phyloP scores from a whole-genome alignment of 768 basidiomycete genomes.

The Kwoniella shandongensis region DNA sequence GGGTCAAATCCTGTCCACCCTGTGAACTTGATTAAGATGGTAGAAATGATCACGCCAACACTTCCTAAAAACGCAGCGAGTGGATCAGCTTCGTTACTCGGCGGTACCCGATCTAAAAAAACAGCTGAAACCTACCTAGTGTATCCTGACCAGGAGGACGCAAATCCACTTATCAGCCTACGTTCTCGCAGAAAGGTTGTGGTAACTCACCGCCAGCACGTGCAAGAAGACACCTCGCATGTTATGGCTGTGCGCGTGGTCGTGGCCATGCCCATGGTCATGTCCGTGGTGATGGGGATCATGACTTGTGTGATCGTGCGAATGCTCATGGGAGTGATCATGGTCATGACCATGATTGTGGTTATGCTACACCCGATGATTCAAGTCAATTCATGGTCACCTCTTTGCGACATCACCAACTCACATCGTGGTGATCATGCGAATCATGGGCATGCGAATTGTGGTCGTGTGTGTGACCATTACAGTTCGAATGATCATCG shows the following conservation, averaged over 20 bases:
- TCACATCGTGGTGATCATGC: conserved; percentile 1
- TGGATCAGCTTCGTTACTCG: neutral
- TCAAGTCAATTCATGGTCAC: conserved; percentile 4
- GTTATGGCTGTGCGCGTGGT: conserved; percentile 89
- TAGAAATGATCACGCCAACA: conserved; percentile 96
- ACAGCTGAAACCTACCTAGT: neutral
- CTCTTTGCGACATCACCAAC: neutral
- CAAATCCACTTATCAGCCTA: neutral
- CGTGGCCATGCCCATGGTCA: conserved; percentile 50
- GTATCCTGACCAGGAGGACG: neutral
- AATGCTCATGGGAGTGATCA: conserved; percentile 16
- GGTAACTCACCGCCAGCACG: conserved; percentile 58
- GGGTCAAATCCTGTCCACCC: conserved; percentile 99
- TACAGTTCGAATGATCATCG: conserved; percentile 19
- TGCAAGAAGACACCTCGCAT: conserved; percentile 95
- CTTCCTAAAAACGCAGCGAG: conserved; percentile 64
- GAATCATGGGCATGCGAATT: neutral
- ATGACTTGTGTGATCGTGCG: conserved; percentile 23
- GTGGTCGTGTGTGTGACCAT: conserved; percentile 12
- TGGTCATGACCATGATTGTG: conserved; percentile 22
- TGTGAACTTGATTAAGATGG: conserved; percentile 88
- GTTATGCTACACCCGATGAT: too few relatives aligned
- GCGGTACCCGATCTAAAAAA: too few relatives aligned
- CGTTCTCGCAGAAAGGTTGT: neutral
- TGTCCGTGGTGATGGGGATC: conserved; percentile 36